phyloP scores from a whole-genome alignment of 2,329 filamentous ascomycete genomes.

The Coleophoma cylindrospora region DNA sequence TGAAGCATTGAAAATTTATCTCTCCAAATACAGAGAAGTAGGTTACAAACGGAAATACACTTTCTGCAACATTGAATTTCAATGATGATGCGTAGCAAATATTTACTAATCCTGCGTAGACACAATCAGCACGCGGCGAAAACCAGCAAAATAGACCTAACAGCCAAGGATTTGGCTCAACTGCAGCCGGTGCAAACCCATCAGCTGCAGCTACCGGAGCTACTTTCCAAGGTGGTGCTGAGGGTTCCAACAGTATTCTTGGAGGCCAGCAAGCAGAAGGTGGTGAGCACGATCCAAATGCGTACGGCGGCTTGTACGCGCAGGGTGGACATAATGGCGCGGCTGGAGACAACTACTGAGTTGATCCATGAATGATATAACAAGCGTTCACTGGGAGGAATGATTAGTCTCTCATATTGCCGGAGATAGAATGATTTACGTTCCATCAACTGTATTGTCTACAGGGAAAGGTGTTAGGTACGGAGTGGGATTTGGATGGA shows the following conservation, averaged over 20 bases:
- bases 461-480: constrained; percentile 15
- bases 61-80: background rate
- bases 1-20: constrained; percentile 95
- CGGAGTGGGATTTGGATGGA: constrained; percentile 3
- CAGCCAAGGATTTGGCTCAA: constrained; percentile 46
- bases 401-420: too few relatives aligned
- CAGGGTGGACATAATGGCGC: constrained; percentile 55
- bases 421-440: constrained; percentile 1
- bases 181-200: constrained; percentile 31
- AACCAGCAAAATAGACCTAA: constrained; percentile 37
- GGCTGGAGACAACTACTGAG: constrained; percentile 13
- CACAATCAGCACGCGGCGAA: constrained; percentile 70
- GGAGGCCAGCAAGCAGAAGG: constrained; percentile 24
- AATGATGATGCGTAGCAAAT: background rate
- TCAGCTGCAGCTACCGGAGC: constrained; percentile 22
- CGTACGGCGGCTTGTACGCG: constrained; percentile 34
- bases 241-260: constrained; percentile 27
- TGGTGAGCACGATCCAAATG: constrained; percentile 27
- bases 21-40: constrained; percentile 97
- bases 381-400: too few relatives aligned
- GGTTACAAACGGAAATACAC: constrained; percentile 31
- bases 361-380: too few relatives aligned
- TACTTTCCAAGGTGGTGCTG: constrained; percentile 22
- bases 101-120: constrained; percentile 39
- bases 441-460: constrained; percentile 25